Conservation (phyloP, 2,329 filamentous ascomycete species). For the Fusarium miscanthi region DNA sequence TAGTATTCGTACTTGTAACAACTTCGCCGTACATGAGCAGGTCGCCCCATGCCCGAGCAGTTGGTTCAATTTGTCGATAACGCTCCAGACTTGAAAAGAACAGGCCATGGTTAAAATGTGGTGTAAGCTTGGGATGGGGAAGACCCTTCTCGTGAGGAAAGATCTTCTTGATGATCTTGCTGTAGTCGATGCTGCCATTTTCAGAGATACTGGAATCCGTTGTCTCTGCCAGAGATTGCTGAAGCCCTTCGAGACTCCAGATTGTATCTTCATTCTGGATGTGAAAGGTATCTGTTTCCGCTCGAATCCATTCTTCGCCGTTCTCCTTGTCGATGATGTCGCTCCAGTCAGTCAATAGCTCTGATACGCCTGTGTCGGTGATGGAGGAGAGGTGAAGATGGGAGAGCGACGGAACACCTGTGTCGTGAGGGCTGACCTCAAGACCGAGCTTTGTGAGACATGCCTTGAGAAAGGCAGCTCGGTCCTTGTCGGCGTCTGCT, state of each 20-base stretch:
- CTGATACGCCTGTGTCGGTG: conserved; percentile 70
- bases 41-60: conserved; percentile 77
- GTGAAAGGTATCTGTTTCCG: conserved; percentile 84
- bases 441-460: conserved; percentile 84
- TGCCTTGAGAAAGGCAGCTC: conserved; percentile 80
- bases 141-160: conserved; percentile 75
- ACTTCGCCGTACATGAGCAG: conserved; percentile 89
- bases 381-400: conserved; percentile 82
- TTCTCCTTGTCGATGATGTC: conserved; percentile 75
- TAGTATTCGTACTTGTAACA: conserved; percentile 91
- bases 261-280: conserved; percentile 74
- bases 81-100: conserved; percentile 78
- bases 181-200: conserved; percentile 76
- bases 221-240: conserved; percentile 59
- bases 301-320: conserved; percentile 78
- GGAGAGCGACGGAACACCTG: conserved; percentile 81
- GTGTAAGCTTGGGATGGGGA: conserved; percentile 79
- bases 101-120: conserved; percentile 84
- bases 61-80: conserved; percentile 69
- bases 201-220: conserved; percentile 45
- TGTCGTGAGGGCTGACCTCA: conserved; percentile 76
- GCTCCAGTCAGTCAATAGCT: conserved; percentile 73
- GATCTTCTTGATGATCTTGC: conserved; percentile 77
- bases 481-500: conserved; percentile 73
- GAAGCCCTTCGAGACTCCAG: conserved; percentile 68